Evolutionary conservation across 2,329 filamentous ascomycete genomes (phyloP).

Genomic region (Sarocladium strictum): DNA sequence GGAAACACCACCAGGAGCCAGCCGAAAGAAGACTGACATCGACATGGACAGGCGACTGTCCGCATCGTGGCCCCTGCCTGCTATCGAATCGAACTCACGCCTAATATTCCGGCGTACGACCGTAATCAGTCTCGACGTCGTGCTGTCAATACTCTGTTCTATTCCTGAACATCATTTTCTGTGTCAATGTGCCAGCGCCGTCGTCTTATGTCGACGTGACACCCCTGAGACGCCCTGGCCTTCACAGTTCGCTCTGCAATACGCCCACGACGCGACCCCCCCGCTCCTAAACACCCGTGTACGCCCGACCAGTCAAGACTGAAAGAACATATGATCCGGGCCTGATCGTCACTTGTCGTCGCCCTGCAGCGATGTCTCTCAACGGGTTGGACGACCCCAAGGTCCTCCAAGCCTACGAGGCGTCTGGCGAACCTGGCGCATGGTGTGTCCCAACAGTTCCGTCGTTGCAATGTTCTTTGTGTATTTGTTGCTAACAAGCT

Average conservation of each 20-base stretch:
- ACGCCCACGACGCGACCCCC: neutral
- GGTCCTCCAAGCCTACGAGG: conserved; percentile 79
- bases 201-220: conserved; percentile 1
- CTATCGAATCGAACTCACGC: neutral
- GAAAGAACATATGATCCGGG: neutral
- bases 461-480: neutral
- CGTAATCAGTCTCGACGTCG: neutral
- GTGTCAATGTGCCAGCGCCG: conserved; percentile 1
- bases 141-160: neutral
- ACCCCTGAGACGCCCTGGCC: neutral
- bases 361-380: conserved; percentile 60
- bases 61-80: neutral
- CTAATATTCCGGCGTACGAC: neutral
- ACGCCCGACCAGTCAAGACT: neutral
- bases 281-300: neutral
- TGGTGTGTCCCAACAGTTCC: conserved; percentile 60
- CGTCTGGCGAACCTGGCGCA: conserved; percentile 80
- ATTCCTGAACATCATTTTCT: neutral
- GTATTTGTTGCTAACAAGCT: neutral
- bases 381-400: conserved; percentile 83
- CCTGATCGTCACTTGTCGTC: neutral
- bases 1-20: neutral
- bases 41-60: neutral
- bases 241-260: neutral
- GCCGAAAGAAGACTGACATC: neutral